Evolutionary conservation across 768 basidiomycete species (phyloP).

Genomic region (Leccinum olivaceopallidum): DNA sequence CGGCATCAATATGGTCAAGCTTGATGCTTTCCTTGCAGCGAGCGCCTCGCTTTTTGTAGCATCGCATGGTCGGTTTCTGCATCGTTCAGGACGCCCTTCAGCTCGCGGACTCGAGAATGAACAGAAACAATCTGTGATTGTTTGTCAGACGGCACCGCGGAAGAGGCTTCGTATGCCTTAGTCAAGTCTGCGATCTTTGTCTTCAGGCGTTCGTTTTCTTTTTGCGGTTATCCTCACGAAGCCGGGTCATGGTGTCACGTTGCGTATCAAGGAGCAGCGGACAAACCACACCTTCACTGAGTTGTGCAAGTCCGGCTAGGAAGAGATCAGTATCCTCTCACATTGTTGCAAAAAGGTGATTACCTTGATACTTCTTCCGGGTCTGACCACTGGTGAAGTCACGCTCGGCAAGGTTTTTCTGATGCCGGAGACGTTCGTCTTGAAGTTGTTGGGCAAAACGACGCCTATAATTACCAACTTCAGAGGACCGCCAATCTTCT

Average conservation of each 20-base stretch:
- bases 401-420: slow-evolving; percentile 76
- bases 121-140: slow-evolving; percentile 82
- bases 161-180: slow-evolving; percentile 74
- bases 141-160: slow-evolving; percentile 72
- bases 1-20: slow-evolving; percentile 69
- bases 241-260: slow-evolving; percentile 69
- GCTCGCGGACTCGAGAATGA: slow-evolving; percentile 82
- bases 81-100: slow-evolving; percentile 79
- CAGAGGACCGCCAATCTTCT: slow-evolving; percentile 65
- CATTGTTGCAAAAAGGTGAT: slow-evolving; percentile 5
- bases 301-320: slow-evolving; percentile 71
- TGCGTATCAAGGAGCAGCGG: slow-evolving; percentile 38
- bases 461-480: slow-evolving; percentile 61
- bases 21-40: slow-evolving; percentile 81
- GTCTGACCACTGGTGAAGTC: slow-evolving; percentile 81
- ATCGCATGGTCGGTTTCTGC: slow-evolving; percentile 80
- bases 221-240: slow-evolving; percentile 83
- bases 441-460: slow-evolving; percentile 74
- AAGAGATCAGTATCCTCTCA: slow-evolving; percentile 8
- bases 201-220: slow-evolving; percentile 85
- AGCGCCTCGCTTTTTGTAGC: slow-evolving; percentile 78
- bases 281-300: slow-evolving; percentile 65
- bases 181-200: slow-evolving; percentile 76
- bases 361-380: slow-evolving; percentile 85
- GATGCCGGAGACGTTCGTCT: slow-evolving; percentile 74